Percentiles rank a stretch among this genome's conserved stretches.
Conservation (phyloP, 495 filamentous ascomycete genomes). For the Mytilinidion resinicola region DNA sequence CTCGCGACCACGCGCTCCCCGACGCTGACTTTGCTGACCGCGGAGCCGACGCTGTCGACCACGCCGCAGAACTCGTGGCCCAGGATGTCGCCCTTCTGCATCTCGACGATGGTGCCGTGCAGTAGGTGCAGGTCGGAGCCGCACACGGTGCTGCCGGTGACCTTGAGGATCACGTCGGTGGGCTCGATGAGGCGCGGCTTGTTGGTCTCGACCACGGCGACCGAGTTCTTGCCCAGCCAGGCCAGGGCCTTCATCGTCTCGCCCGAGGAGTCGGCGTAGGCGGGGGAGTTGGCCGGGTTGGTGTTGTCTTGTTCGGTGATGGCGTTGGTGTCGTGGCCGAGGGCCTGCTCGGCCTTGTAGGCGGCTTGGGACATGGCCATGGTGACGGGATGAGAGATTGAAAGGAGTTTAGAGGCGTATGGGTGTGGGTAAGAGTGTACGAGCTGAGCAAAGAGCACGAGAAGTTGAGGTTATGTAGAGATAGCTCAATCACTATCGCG, state of each 20-base stretch:
- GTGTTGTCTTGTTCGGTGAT: constrained; percentile 53
- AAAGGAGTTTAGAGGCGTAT: background rate
- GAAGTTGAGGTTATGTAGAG: background rate
- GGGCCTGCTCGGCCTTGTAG: constrained; percentile 53
- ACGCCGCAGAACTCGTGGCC: constrained; percentile 87
- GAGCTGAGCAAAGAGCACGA: background rate
- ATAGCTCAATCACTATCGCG: background rate
- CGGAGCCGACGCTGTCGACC: constrained; percentile 63
- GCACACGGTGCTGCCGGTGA: constrained; percentile 83
- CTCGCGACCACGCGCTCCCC: constrained; percentile 78
- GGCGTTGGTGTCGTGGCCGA: constrained; percentile 58
- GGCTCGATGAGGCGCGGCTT: constrained; percentile 67
- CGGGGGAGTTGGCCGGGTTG: constrained; percentile 35
- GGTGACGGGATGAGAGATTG: background rate
- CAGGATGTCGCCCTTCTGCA: constrained; percentile 79
- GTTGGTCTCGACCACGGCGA: constrained; percentile 52
- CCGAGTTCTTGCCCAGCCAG: constrained; percentile 66
- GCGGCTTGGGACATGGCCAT: constrained; percentile 61
- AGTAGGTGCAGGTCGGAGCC: constrained; percentile 79
- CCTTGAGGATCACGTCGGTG: constrained; percentile 72
- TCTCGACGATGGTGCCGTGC: constrained; percentile 62
- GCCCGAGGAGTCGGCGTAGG: constrained; percentile 39
- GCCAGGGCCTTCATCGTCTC: constrained; percentile 66
- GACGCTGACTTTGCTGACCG: constrained; percentile 51
- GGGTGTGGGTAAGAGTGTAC: background rate